Conservation (phyloP, 306 rosid genomes). For the Glycine tomentella region DNA sequence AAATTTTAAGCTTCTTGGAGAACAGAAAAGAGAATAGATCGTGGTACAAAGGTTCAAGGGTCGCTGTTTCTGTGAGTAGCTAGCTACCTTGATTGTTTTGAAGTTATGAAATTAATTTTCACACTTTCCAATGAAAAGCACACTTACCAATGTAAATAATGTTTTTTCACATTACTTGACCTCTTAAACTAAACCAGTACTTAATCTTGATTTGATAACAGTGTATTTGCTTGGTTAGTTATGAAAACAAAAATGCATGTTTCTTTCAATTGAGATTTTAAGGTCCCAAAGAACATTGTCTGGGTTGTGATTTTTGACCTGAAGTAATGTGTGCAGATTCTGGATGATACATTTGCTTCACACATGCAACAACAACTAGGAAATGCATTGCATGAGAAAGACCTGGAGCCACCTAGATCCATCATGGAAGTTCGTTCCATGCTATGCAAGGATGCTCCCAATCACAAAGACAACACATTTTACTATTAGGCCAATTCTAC, state of each 20-base stretch:
- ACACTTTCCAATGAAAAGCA: neutral
- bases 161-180: neutral
- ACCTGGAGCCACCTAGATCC: conserved; percentile 80
- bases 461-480: conserved; percentile 66
- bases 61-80: conserved; percentile 80
- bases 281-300: neutral
- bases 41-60: conserved; percentile 94
- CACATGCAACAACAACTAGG: conserved; percentile 93
- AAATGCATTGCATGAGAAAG: conserved; percentile 84
- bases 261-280: neutral
- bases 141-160: neutral
- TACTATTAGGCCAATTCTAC: conserved; percentile 54
- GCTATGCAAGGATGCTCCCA: conserved; percentile 82
- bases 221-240: conserved; percentile 18
- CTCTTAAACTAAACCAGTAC: neutral
- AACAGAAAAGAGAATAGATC: conserved; percentile 90
- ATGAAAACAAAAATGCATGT: conserved; percentile 6
- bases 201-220: neutral
- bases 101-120: neutral
- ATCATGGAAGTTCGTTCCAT: conserved; percentile 93
- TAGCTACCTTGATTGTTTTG: neutral
- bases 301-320: neutral
- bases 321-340: conserved; percentile 58
- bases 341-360: conserved; percentile 91
- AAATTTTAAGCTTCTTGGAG: conserved; percentile 93